Conservation (phyloP, 768 basidiomycete genomes). For the Leccinum subgranulosum region DNA sequence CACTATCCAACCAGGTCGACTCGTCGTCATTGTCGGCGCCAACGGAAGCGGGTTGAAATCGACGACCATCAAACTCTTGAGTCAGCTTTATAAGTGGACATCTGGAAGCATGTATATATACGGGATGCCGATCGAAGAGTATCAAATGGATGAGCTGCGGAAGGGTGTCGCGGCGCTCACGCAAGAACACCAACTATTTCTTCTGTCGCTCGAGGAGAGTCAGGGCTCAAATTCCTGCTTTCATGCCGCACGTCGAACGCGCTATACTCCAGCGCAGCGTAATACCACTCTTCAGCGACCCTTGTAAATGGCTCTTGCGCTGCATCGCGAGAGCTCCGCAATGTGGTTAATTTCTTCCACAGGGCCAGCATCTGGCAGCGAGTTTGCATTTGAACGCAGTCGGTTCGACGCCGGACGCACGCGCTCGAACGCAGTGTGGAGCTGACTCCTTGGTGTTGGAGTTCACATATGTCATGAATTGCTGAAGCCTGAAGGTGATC, state of each 20-base stretch:
- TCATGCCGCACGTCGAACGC: not conserved
- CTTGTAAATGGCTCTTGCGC: not conserved
- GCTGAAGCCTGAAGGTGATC: not conserved
- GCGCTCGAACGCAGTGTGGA: not conserved
- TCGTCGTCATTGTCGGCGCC: no score
- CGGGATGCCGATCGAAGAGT: conserved; percentile 32
- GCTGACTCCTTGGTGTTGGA: not conserved
- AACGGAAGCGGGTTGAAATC: no score
- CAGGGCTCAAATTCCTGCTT: not conserved
- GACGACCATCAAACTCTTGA: no score
- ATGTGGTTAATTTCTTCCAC: not conserved
- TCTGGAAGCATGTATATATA: conserved; percentile 40
- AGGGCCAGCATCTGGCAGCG: not conserved
- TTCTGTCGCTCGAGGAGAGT: conserved; percentile 35
- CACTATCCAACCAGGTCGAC: no score
- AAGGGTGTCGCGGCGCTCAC: conserved; percentile 39
- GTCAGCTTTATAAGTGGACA: not conserved
- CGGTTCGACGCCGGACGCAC: not conserved
- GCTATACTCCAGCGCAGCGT: not conserved
- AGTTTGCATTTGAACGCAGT: not conserved
- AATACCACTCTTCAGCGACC: not conserved
- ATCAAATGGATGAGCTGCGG: conserved; percentile 33
- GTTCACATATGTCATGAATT: not conserved
- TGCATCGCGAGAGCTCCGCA: not conserved
- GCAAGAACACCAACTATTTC: conserved; percentile 38